Evolutionary conservation across 139 green algal species (phyloP).

Genomic region (Asterochloris sp.): DNA sequence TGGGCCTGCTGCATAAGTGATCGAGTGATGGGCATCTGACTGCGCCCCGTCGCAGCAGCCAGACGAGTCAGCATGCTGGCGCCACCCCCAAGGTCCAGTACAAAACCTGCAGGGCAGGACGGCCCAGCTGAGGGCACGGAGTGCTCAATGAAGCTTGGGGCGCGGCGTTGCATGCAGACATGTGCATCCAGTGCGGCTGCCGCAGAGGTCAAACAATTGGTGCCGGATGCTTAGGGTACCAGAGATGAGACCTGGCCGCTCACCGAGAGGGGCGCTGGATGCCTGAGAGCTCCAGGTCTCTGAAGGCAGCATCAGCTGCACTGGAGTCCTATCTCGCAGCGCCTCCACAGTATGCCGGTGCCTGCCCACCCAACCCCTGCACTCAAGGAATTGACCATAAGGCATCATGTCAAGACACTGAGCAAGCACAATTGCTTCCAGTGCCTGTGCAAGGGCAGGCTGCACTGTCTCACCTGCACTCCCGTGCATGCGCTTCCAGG

Average conservation of each 20-base stretch:
- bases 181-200: too few species aligned
- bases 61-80: too few species aligned
- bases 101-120: too few species aligned
- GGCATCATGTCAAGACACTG: too few species aligned
- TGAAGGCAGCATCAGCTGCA: background rate
- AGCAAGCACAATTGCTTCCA: too few species aligned
- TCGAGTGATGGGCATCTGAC: background rate
- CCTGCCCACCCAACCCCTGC: background rate
- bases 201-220: too few species aligned
- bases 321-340: background rate
- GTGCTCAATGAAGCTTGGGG: too few species aligned
- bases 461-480: background rate
- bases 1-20: slow-evolving; percentile 1
- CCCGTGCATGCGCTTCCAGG: background rate
- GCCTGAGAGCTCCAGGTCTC: background rate
- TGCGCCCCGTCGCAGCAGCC: background rate
- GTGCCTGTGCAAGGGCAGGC: too few species aligned
- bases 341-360: slow-evolving; percentile 7
- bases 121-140: too few species aligned
- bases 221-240: too few species aligned
- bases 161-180: too few species aligned
- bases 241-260: background rate
- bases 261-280: background rate
- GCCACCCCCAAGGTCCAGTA: too few species aligned
- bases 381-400: background rate